A percentile compares a stretch with the other conserved stretches of the same genome.
These are phyloP conservation scores for Apiotrichum sp. DNA, from an alignment of 1,284 basidiomycete genomes.

Conservation along the genomic window DNA sequence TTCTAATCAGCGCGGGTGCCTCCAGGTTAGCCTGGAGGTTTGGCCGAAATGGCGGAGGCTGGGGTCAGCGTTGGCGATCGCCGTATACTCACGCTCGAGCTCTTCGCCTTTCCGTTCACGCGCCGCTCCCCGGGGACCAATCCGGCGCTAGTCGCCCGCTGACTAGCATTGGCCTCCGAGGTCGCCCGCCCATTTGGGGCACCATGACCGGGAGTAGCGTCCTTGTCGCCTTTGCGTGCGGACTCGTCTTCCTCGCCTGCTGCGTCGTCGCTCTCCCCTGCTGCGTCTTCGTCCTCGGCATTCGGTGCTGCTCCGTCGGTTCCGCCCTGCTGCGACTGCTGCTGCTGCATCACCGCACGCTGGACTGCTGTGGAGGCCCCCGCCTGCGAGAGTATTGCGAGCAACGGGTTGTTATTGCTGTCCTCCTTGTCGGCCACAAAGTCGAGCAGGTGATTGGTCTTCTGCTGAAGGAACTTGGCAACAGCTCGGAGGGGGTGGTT, in stretches of 20 bases:
- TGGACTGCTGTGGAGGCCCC: conserved; percentile 12
- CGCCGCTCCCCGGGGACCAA: conserved; percentile 17
- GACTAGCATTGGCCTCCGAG: conserved; percentile 16
- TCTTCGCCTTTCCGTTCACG: conserved; percentile 18
- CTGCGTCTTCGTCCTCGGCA: conserved; percentile 37
- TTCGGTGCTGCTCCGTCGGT: not conserved
- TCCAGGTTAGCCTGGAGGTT: conserved; percentile 39
- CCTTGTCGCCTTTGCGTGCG: conserved; percentile 4
- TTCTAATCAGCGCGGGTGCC: conserved; percentile 65
- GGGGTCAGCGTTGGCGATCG: not conserved
- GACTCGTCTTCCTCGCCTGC: conserved; percentile 21
- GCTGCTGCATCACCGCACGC: conserved; percentile 16
- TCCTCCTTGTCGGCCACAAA: conserved; percentile 86
- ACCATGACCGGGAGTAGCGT: conserved; percentile 5
- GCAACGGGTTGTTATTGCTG: conserved; percentile 44
- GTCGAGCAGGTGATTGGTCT: conserved; percentile 74
- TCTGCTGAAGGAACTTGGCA: conserved; percentile 64
- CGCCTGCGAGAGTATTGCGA: conserved; percentile 7
- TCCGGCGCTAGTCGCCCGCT: conserved; percentile 19
- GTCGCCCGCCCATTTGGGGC: conserved; percentile 24
- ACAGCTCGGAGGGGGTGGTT: conserved; percentile 74
- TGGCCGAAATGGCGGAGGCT: conserved; percentile 38
- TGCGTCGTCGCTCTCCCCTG: conserved; percentile 36
- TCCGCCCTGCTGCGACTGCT: not conserved
- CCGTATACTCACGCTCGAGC: conserved; percentile 17